Evolutionary conservation across 2,329 filamentous ascomycete genomes (phyloP), one percentile per base, ranked within the genome.

Genomic region (Pyrenophora seminiperda): DNA sequence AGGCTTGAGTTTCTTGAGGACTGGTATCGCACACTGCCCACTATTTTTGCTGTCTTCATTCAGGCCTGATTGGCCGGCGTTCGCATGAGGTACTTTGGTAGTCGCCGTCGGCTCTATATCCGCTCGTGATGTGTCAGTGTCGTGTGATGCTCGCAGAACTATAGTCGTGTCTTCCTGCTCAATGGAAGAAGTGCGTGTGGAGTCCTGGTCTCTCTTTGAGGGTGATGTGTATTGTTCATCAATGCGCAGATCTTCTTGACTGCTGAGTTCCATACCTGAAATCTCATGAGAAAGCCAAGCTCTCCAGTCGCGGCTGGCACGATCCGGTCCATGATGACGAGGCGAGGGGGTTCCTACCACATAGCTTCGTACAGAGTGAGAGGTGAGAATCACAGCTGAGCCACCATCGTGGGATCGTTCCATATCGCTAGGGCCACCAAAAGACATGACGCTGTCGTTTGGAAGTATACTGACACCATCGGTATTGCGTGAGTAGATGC

Each of bases 241-340:
- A 24, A 74, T 68, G 1, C 41, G 61, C 6, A 72, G 45, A 11
- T 71, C 59, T 20, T 70, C 67, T 17, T 65, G 51, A 3, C 65
- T 58, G 6, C 50, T 40, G 10, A 59, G 49, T 41, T 68, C 67
- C 17, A 77, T 68, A 10, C 72, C 70, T 1, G 68, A 70, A 18
- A 79, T 70, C 53, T 79, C 76, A 41, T 74, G 71, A 2, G 73
- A 76, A 2, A 79, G 59, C 77, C 77, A 79, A 9, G 68, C 69
- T 27, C 74, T 75, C 77, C 77, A 79, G 30, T 79, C 77, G 22
- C 65, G 63, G 56, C 77, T 78, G 13, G 61, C 72, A 41, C 58
- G 67, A 17, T 55, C 55, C 10, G 56, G 68, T 19, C 56, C 54
- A 10, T 44, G 52, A 10, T 58, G 59, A 11, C 59, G 50, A 7